A percentile compares a stretch with the other conserved stretches of the same genome.
These are phyloP conservation scores for Umbelopsis sp. DNA, from an alignment of 192 early-diverging fungal species.

Conservation along the genomic window DNA sequence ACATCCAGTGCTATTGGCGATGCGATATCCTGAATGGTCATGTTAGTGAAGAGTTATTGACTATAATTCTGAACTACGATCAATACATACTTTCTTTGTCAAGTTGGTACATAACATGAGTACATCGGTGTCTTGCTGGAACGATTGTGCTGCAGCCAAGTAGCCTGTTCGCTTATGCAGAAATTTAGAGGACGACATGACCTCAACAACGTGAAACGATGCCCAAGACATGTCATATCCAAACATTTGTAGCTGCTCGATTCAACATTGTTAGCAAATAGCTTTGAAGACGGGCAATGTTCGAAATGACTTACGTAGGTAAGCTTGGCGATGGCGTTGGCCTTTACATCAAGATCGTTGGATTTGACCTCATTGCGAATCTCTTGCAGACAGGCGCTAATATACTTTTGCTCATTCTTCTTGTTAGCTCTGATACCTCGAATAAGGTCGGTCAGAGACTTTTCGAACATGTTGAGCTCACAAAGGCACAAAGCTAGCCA, in stretches of 20 bases:
- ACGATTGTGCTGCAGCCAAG: slow-evolving; percentile 86
- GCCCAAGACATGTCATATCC: slow-evolving; percentile 99
- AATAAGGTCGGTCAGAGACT: slow-evolving; percentile 89
- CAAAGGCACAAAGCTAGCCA: neutral
- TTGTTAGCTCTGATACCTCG: slow-evolving; percentile 92
- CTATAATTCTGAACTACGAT: neutral
- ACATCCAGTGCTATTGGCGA: slow-evolving; percentile 84
- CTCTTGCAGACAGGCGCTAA: slow-evolving; percentile 85
- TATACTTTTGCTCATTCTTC: slow-evolving; percentile 86
- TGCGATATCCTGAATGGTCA: slow-evolving; percentile 71
- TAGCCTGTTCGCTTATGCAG: slow-evolving; percentile 91
- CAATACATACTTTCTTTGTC: slow-evolving; percentile 81
- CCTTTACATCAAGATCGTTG: slow-evolving; percentile 87
- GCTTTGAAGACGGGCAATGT: neutral
- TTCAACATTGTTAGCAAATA: slow-evolving; percentile 20
- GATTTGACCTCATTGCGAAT: slow-evolving; percentile 84
- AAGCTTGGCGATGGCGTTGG: slow-evolving; percentile 87
- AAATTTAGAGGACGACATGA: slow-evolving; percentile 91
- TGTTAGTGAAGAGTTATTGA: neutral
- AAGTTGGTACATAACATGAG: slow-evolving; percentile 96
- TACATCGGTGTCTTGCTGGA: slow-evolving; percentile 92
- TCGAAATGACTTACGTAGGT: slow-evolving; percentile 57
- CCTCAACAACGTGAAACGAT: slow-evolving; percentile 93
- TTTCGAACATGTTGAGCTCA: slow-evolving; percentile 65
- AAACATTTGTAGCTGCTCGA: slow-evolving; percentile 86